These are phyloP conservation scores for Euphorbia neoarborescens DNA, from an alignment of 441 rosid genomes.

Conservation along the genomic window DNA sequence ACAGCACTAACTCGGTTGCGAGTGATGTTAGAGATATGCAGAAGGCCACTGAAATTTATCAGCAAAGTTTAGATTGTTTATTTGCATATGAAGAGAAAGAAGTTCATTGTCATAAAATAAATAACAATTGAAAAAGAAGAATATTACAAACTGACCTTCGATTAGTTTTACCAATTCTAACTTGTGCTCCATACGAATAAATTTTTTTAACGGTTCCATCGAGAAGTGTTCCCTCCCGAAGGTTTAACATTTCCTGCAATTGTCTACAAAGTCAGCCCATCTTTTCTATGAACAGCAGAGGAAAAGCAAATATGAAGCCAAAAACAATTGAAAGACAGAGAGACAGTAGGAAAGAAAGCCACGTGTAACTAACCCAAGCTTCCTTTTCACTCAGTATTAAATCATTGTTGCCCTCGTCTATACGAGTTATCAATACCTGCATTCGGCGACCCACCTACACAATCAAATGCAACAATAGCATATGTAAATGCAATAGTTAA, in stretches of 20 bases:
- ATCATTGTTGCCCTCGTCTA: constrained; percentile 70
- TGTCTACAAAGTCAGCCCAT: constrained; percentile 14
- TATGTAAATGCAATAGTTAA: background rate
- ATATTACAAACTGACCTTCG: constrained; percentile 49
- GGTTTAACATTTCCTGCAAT: constrained; percentile 64
- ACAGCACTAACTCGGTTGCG: constrained; percentile 45
- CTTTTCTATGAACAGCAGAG: background rate
- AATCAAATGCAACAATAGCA: constrained; percentile 5
- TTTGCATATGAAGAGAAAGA: background rate
- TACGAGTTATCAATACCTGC: constrained; percentile 45
- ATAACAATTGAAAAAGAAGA: constrained; percentile 4
- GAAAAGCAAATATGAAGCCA: background rate
- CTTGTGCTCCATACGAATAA: constrained; percentile 83
- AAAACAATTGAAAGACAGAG: background rate
- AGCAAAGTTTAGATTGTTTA: constrained; percentile 11
- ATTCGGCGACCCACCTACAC: constrained; percentile 58
- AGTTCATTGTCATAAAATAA: background rate
- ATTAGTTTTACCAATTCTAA: constrained; percentile 63
- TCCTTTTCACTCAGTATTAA: constrained; percentile 66
- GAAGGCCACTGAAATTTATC: constrained; percentile 53
- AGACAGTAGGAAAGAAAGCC: background rate
- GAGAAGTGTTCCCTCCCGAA: constrained; percentile 74
- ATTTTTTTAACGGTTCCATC: constrained; percentile 73
- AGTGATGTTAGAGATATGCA: constrained; percentile 77
- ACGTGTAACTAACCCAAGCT: constrained; percentile 59